Percentiles rank a stretch among this genome's conserved stretches.
phyloP scores from a whole-genome alignment of 2,329 filamentous ascomycete species.

The Bretziella fagacearum region DNA sequence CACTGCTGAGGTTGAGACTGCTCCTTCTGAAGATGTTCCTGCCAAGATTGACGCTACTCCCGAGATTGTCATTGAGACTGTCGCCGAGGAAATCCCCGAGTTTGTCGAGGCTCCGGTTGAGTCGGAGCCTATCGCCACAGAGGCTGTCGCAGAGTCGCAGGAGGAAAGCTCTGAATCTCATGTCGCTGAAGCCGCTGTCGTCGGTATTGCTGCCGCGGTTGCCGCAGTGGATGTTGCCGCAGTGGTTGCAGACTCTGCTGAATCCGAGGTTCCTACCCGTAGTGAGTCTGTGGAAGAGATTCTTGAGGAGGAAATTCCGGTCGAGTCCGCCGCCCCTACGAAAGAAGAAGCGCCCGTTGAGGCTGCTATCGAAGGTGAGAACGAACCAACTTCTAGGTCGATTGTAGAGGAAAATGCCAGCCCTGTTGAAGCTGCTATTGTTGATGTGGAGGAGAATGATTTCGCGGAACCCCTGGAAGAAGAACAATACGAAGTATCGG shows the following conservation, averaged over 20 bases:
- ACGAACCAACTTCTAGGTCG: slow-evolving; percentile 5
- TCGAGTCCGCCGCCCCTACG: neutral
- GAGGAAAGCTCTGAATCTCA: neutral
- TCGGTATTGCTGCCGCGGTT: neutral
- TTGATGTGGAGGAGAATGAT: slow-evolving; percentile 3
- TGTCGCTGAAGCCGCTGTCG: neutral
- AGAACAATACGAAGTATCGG: slow-evolving; percentile 5
- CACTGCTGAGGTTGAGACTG: neutral
- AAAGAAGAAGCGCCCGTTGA: neutral
- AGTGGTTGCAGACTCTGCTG: neutral
- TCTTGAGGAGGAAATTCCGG: neutral
- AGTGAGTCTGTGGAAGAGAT: neutral
- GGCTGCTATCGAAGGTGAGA: slow-evolving; percentile 2
- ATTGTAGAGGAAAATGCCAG: slow-evolving; percentile 5
- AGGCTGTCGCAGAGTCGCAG: slow-evolving; percentile 2
- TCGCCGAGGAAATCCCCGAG: slow-evolving; percentile 5
- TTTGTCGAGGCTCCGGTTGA: neutral
- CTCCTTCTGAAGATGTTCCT: neutral
- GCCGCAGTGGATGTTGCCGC: slow-evolving; percentile 4
- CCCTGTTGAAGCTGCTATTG: neutral
- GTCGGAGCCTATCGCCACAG: neutral
- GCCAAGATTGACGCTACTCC: slow-evolving; percentile 2
- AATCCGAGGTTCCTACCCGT: neutral
- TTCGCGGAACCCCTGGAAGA: slow-evolving; percentile 1
- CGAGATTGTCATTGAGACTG: slow-evolving; percentile 6